phyloP scores from a whole-genome alignment of 1,139 yeast genomes.

The Geotrichum australiense region DNA sequence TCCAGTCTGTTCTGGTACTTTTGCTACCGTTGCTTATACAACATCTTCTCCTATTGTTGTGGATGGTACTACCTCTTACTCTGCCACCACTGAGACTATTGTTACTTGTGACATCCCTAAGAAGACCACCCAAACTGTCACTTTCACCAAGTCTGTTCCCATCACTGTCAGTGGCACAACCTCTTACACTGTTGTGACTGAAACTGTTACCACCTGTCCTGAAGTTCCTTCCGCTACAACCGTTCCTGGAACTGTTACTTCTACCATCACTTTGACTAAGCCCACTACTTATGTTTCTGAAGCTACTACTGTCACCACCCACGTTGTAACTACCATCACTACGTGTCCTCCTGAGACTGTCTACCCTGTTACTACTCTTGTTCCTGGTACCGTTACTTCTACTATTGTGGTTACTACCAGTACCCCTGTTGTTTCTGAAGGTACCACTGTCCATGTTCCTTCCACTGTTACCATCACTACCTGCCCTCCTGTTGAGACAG shows the following conservation, averaged over 20 bases:
- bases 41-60: no score
- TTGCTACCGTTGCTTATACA: not conserved
- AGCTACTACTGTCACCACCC: slow-evolving; percentile 9
- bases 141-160: slow-evolving; percentile 9
- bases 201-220: slow-evolving; percentile 11
- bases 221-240: not conserved
- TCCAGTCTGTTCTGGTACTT: no score
- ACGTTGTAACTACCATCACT: slow-evolving; percentile 7
- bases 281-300: slow-evolving; percentile 14
- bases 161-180: slow-evolving; percentile 6
- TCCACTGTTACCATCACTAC: slow-evolving; percentile 7
- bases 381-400: slow-evolving; percentile 3
- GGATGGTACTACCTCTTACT: no score
- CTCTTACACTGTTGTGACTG: slow-evolving; percentile 5
- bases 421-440: not conserved
- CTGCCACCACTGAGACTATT: slow-evolving; percentile 2
- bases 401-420: slow-evolving; percentile 5
- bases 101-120: no score
- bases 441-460: slow-evolving; percentile 1
- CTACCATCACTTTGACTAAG: slow-evolving; percentile 15
- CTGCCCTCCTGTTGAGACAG: slow-evolving; percentile 12
- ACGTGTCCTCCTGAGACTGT: slow-evolving; percentile 11
- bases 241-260: slow-evolving; percentile 15
- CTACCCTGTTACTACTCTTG: no score
- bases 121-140: slow-evolving; percentile 8